Base-by-base conservation (phyloP, 2,329 filamentous ascomycete genomes). In the Beauveria asiatica region DNA sequence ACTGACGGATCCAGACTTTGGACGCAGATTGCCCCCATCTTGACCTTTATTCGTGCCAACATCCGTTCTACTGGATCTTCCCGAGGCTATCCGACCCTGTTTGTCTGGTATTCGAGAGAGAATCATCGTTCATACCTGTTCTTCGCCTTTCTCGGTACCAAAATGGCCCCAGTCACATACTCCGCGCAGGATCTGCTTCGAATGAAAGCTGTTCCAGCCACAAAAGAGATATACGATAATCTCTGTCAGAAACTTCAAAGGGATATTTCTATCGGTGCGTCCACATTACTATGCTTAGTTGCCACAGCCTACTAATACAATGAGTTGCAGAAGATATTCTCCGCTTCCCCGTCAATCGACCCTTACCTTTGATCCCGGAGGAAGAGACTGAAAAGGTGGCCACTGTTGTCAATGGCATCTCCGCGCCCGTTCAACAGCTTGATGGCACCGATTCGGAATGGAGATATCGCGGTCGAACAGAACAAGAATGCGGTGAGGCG, bases 401-500 rank as follows among this genome's bases (percentile, higher is more conserved):
- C 37, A 46, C 45, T 10, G 44, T 21, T 21, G 21, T 42, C 49
- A 44, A 21, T 33, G 19, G 21, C 11, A 62, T 65, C 59, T 65
- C 63, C 49, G 53, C 62, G 7, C 59, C 66, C 56, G 65, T 67
- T 41, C 70, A 65, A 27, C 74, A 72, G 55, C 67, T 73, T 16
- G 74, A 77, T 57, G 75, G 75, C 23, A 76, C 75, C 51, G 74
- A 75, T 58, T 71, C 70, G 1, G 75, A 77, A 54, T 75, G 72
- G 72, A 75, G 74, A 57, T 82, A 80, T 62, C 72, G 74, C 42
- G 76, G 79, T 54, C 73, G 80, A 58, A 75, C 71, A 53, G 75
- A 75, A 19, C 75, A 74, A 1, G 76, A 81, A 63, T 65, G 74
- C n/a, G 66, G 69, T 19, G 70, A 71, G 48, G 72, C 68, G 46